Percentiles rank a stretch among this genome's conserved stretches.
Conservation (phyloP, 805 yeast species). For the Brettanomyces anomalus region DNA sequence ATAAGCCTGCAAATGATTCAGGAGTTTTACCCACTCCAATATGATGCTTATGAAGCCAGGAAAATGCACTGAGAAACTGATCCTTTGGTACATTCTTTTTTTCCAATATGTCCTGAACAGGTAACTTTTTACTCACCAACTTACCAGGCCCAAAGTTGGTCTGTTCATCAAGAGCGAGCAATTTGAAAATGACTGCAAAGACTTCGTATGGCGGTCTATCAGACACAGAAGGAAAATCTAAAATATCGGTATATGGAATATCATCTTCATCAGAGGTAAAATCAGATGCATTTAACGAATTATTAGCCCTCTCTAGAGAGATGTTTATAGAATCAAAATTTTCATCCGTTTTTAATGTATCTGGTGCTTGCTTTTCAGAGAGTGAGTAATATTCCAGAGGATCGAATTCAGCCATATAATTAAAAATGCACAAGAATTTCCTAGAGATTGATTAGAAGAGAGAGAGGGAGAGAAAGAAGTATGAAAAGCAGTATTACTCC, state of each 20-base stretch:
- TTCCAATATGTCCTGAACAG: slow-evolving; percentile 16
- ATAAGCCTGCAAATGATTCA: background rate
- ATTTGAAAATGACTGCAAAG: slow-evolving; percentile 33
- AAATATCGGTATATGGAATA: slow-evolving; percentile 28
- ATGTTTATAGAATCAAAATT: background rate
- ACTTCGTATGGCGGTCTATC: slow-evolving; percentile 38
- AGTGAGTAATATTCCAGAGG: background rate
- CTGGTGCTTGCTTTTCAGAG: background rate
- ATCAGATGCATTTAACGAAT: background rate
- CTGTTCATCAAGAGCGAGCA: slow-evolving; percentile 40
- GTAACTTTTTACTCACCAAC: slow-evolving; percentile 1
- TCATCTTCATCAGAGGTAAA: background rate
- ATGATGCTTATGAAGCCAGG: slow-evolving; percentile 36
- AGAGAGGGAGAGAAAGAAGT: no score
- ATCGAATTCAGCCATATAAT: background rate
- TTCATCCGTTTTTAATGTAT: background rate
- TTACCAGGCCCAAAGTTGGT: slow-evolving; percentile 34
- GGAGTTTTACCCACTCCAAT: slow-evolving; percentile 14
- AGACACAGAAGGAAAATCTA: slow-evolving; percentile 51
- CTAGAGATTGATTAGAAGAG: no score
- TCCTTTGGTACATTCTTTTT: slow-evolving; percentile 25
- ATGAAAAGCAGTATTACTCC: no score
- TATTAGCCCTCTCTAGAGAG: no score
- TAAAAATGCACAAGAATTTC: background rate
- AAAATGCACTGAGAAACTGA: slow-evolving; percentile 21